Conservation (phyloP, 768 basidiomycete genomes). For the Fibroporia radiculosa region DNA sequence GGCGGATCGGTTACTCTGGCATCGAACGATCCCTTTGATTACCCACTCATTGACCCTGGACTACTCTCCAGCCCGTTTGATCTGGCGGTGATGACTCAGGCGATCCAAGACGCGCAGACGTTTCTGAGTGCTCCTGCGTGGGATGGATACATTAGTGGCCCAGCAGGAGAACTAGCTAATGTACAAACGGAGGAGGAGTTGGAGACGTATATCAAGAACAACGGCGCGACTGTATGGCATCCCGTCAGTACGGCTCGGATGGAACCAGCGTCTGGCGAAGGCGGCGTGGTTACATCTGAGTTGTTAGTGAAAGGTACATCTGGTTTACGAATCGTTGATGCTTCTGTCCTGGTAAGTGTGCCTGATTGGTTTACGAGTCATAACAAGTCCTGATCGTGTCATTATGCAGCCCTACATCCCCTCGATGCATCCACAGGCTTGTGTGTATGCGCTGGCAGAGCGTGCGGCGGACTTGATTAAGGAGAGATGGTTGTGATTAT, state of each 20-base stretch:
- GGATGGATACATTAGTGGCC: slow-evolving; percentile 5
- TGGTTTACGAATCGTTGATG: slow-evolving; percentile 29
- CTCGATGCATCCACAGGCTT: slow-evolving; percentile 13
- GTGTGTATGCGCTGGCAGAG: slow-evolving; percentile 19
- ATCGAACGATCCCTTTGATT: slow-evolving; percentile 17
- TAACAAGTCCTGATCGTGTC: neutral
- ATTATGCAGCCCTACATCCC: slow-evolving; percentile 13
- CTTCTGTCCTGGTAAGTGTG: slow-evolving; percentile 11
- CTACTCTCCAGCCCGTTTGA: slow-evolving; percentile 22
- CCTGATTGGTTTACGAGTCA: too few species aligned
- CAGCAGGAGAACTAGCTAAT: neutral
- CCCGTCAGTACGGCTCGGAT: slow-evolving; percentile 34
- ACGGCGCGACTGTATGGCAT: slow-evolving; percentile 17
- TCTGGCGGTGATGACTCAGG: slow-evolving; percentile 19
- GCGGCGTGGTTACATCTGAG: slow-evolving; percentile 32
- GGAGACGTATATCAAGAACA: slow-evolving; percentile 11
- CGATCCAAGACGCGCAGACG: slow-evolving; percentile 1
- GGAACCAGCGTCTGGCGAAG: slow-evolving; percentile 22
- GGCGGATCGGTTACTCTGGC: slow-evolving; percentile 20
- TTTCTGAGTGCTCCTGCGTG: slow-evolving; percentile 10
- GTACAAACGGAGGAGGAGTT: slow-evolving; percentile 12
- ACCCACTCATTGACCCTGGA: slow-evolving; percentile 20
- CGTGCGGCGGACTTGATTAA: slow-evolving; percentile 20
- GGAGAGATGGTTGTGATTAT: too few species aligned
- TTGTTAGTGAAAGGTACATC: slow-evolving; percentile 34